These are phyloP conservation scores for Phoenix roebelenii DNA, from an alignment of 176 grass and related monocot genomes.

Conservation along the genomic window DNA sequence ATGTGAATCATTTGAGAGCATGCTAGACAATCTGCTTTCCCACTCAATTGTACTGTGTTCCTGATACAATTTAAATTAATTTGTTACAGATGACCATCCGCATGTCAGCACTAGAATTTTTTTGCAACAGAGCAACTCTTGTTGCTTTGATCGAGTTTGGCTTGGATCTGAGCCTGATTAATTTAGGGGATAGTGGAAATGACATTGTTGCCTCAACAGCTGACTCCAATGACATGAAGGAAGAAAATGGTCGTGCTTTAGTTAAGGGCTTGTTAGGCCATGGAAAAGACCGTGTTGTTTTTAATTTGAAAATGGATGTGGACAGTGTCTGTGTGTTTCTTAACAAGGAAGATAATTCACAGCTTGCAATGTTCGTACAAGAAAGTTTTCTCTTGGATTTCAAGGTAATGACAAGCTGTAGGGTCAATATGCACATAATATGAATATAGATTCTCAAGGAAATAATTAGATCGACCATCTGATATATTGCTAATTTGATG, in stretches of 20 bases:
- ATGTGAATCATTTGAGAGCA: no score
- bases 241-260: constrained; percentile 41
- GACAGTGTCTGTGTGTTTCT: constrained; percentile 92
- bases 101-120: constrained; percentile 83
- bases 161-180: constrained; percentile 60
- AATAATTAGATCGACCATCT: no score
- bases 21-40: no score
- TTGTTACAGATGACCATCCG: constrained; percentile 88
- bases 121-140: constrained; percentile 88
- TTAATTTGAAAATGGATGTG: constrained; percentile 94
- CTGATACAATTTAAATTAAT: constrained; percentile 8
- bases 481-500: no score
- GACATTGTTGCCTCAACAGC: constrained; percentile 19
- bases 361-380: constrained; percentile 95
- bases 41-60: no score
- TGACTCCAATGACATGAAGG: constrained; percentile 33
- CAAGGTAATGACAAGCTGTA: constrained; percentile 51
- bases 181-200: constrained; percentile 38
- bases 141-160: constrained; percentile 96
- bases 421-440: no score
- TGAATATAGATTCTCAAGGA: no score
- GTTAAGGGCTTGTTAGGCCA: constrained; percentile 91
- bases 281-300: constrained; percentile 79
- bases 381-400: constrained; percentile 92
- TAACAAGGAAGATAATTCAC: constrained; percentile 91